phyloP scores from a whole-genome alignment of 352 stramenopile species.

The Thalassiosira livingstoniorum region DNA sequence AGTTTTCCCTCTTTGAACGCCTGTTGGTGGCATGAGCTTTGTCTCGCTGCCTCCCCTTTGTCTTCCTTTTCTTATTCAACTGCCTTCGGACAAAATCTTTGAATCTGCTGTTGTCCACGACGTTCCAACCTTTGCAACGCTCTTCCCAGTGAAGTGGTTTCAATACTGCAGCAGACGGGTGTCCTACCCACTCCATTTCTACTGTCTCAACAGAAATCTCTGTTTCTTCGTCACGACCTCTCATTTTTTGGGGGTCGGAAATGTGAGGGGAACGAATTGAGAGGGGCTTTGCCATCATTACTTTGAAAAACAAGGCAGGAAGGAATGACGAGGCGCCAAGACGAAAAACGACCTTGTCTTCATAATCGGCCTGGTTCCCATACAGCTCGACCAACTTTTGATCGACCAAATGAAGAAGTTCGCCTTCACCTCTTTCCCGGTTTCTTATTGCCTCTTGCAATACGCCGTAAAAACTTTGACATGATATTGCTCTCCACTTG shows the following conservation, averaged over 20 bases:
- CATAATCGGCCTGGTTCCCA: neutral
- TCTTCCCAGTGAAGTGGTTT: constrained; percentile 1
- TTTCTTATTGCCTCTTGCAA: constrained; percentile 10
- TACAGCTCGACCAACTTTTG: neutral
- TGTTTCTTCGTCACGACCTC: neutral
- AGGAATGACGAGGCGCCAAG: constrained; percentile 12
- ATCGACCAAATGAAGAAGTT: constrained; percentile 8
- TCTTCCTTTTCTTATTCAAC: constrained; percentile 6
- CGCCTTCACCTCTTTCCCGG: neutral
- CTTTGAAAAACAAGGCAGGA: constrained; percentile 36
- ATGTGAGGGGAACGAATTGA: neutral
- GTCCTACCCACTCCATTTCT: neutral
- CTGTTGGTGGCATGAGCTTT: neutral
- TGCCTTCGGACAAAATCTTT: neutral
- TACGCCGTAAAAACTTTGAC: constrained; percentile 25
- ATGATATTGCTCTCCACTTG: constrained; percentile 21
- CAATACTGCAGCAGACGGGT: neutral
- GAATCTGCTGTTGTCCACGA: constrained; percentile 3
- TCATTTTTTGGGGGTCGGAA: neutral
- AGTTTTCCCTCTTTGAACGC: constrained; percentile 24
- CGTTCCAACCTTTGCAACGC: neutral
- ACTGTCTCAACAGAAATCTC: neutral
- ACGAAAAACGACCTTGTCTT: constrained; percentile 10
- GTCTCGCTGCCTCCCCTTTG: neutral
- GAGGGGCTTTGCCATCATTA: neutral